These are phyloP conservation scores for Parietaria judaica DNA, from an alignment of 306 rosid genomes.

Conservation along the genomic window DNA sequence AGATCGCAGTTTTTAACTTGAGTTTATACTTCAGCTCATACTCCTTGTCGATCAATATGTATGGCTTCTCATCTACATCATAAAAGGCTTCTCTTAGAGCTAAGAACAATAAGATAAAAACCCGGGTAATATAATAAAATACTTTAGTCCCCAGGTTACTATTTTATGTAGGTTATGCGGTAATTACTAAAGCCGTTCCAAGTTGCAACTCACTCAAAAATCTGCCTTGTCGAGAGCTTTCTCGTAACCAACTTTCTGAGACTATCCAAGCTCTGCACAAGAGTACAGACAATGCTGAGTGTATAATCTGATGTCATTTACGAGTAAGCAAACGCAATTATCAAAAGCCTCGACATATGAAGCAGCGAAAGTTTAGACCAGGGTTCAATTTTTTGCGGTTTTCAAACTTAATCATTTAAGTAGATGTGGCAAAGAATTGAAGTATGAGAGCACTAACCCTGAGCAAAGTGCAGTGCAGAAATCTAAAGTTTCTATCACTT, in stretches of 20 bases:
- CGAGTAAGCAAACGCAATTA: not conserved
- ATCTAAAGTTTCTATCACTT: conserved; percentile 75
- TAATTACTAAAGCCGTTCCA: not conserved
- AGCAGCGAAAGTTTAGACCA: no score
- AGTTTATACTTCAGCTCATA: conserved; percentile 51
- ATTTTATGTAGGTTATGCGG: no score
- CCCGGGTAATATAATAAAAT: no score
- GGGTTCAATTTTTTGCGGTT: no score
- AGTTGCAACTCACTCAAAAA: conserved; percentile 52
- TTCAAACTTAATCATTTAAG: not conserved
- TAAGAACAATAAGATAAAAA: not conserved
- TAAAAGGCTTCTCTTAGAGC: conserved; percentile 8
- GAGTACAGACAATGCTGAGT: conserved; percentile 14
- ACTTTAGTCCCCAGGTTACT: no score
- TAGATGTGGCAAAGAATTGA: not conserved
- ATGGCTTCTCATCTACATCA: conserved; percentile 63
- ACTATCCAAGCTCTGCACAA: conserved; percentile 79
- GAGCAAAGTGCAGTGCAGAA: conserved; percentile 83
- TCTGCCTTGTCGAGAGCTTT: conserved; percentile 72
- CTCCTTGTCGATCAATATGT: conserved; percentile 59
- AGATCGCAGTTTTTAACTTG: conserved; percentile 55
- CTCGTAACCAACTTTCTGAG: conserved; percentile 73
- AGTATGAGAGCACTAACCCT: conserved; percentile 45
- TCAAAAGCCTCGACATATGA: no score
- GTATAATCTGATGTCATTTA: conserved; percentile 8